phyloP scores from a whole-genome alignment of 2,329 filamentous ascomycete species.

The Colletotrichum echinochloae region DNA sequence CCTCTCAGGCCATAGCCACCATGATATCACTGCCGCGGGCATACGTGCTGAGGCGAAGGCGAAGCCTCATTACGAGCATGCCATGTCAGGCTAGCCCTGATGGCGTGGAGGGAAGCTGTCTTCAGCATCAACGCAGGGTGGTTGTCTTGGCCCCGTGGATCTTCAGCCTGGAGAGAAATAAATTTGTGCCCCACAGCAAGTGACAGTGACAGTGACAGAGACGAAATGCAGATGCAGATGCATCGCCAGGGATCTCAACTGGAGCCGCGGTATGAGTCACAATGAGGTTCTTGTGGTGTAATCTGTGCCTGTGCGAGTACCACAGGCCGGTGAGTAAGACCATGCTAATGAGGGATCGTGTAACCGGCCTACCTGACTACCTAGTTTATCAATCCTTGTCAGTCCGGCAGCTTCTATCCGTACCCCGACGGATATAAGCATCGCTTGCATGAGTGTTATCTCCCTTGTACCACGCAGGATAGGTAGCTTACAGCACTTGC shows the following conservation, averaged over 20 bases:
- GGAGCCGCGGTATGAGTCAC: neutral
- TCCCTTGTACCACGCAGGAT: too few species aligned
- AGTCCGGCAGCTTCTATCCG: neutral
- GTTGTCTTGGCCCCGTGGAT: slow-evolving; percentile 26
- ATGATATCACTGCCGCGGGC: slow-evolving; percentile 9
- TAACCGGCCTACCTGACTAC: neutral
- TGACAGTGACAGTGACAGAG: neutral
- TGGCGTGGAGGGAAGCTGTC: neutral
- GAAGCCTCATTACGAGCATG: neutral
- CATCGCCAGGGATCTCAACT: neutral
- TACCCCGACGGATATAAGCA: slow-evolving; percentile 24
- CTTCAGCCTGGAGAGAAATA: slow-evolving; percentile 1
- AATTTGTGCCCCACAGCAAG: neutral
- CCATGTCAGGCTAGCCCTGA: slow-evolving; percentile 3
- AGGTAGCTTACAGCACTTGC: too few species aligned
- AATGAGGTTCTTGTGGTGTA: neutral
- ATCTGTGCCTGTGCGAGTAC: neutral
- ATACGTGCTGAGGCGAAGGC: slow-evolving; percentile 1
- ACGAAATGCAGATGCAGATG: neutral
- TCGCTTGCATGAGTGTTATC: slow-evolving; percentile 16
- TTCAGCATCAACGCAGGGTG: slow-evolving; percentile 12
- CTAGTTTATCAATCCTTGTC: neutral
- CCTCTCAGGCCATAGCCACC: neutral
- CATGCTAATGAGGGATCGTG: neutral
- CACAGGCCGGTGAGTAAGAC: slow-evolving; percentile 10